Percentiles rank a stretch among this genome's conserved stretches.
Conservation (phyloP, 495 filamentous ascomycete genomes). For the Cryomyces antarcticus region DNA sequence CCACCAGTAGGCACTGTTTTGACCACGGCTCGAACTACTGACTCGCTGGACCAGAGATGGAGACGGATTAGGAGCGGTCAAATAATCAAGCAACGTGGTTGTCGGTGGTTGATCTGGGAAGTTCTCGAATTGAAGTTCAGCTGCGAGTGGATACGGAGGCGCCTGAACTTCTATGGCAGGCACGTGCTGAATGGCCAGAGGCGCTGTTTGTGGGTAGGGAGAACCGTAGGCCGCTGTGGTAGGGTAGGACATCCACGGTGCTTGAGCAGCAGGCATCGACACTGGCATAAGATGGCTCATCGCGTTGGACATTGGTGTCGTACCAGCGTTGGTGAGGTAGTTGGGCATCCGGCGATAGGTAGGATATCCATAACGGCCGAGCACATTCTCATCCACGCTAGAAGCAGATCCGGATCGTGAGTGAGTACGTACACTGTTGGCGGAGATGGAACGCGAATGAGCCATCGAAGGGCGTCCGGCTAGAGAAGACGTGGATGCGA, state of each 20-base stretch:
- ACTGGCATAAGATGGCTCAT: constrained; percentile 11
- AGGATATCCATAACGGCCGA: constrained; percentile 56
- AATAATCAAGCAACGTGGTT: constrained; percentile 55
- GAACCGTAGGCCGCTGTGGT: neutral
- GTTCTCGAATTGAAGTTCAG: constrained; percentile 20
- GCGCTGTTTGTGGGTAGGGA: constrained; percentile 18
- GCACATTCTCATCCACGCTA: constrained; percentile 41
- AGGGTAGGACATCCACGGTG: constrained; percentile 9
- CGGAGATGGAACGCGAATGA: constrained; percentile 33
- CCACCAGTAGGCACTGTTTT: constrained; percentile 81
- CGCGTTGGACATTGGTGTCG: constrained; percentile 7
- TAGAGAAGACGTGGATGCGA: constrained; percentile 33
- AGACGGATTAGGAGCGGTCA: constrained; percentile 59
- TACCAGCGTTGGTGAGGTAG: constrained; percentile 26
- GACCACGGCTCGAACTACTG: constrained; percentile 45
- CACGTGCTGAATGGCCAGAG: constrained; percentile 18
- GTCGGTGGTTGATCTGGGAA: constrained; percentile 22
- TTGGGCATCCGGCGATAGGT: constrained; percentile 60
- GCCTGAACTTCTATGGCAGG: constrained; percentile 20
- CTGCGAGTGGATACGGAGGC: constrained; percentile 10
- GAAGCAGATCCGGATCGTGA: constrained; percentile 32
- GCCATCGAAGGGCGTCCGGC: constrained; percentile 25
- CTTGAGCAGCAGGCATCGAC: constrained; percentile 7
- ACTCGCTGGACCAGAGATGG: constrained; percentile 66
- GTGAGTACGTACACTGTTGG: constrained; percentile 28